Evolutionary conservation across 176 grass and related monocot genomes (phyloP).

Genomic region (Panicum miliaceum): DNA sequence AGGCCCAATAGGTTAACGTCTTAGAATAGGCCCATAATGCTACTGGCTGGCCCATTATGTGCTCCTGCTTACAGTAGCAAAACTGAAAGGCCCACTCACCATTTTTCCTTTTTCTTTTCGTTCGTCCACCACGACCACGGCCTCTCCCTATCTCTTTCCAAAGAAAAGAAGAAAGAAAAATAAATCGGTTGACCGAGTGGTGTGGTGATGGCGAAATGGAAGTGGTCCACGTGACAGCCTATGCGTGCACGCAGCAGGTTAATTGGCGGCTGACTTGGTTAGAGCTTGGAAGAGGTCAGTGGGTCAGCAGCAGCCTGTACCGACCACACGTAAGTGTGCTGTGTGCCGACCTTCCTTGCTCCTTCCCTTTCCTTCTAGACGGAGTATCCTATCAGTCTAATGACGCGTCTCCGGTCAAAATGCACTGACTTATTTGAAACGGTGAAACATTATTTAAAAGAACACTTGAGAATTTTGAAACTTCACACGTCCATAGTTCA

Average conservation of each 20-base stretch:
- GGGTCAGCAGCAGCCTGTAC: not conserved
- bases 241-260: not conserved
- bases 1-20: not conserved
- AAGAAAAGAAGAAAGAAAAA: not conserved
- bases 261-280: not conserved
- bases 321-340: not conserved
- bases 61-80: not conserved
- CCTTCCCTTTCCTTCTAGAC: not conserved
- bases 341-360: not conserved
- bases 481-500: no score
- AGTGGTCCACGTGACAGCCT: not conserved
- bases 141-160: not conserved
- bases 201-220: not conserved
- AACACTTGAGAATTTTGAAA: no score
- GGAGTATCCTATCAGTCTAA: not conserved
- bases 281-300: not conserved
- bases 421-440: no score
- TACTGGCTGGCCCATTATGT: not conserved
- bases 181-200: not conserved
- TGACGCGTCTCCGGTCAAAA: no score
- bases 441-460: no score
- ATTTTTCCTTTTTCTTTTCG: not conserved
- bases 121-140: not conserved
- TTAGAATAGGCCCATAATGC: not conserved
- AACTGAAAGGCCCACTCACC: not conserved